A percentile compares a stretch with the other conserved stretches of the same genome.
Conservation (phyloP, 1,284 basidiomycete genomes). For the Moesziomyces antarcticus region DNA sequence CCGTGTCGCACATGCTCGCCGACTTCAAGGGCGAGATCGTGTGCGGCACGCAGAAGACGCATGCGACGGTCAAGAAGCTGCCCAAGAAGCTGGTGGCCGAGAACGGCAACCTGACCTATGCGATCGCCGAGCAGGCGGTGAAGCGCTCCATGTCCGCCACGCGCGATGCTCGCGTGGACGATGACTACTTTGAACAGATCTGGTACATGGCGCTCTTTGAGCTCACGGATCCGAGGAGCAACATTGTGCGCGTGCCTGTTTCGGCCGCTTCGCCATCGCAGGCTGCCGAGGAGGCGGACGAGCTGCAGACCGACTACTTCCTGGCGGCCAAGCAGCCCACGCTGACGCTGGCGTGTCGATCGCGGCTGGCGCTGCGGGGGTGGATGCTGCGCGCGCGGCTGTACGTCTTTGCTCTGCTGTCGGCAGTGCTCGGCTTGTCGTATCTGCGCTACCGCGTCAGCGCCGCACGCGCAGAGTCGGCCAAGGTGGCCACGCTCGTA, state of each 20-base stretch:
- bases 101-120: conserved; percentile 35
- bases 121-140: conserved; percentile 31
- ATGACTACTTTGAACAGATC: conserved; percentile 53
- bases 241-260: conserved; percentile 29
- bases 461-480: conserved; percentile 13
- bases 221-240: conserved; percentile 43
- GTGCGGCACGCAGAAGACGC: conserved; percentile 49
- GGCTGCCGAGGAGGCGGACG: conserved; percentile 2
- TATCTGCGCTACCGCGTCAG: conserved; percentile 34
- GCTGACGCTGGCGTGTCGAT: conserved; percentile 38
- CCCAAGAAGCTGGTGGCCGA: conserved; percentile 16
- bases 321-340: conserved; percentile 37
- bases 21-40: conserved; percentile 60
- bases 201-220: conserved; percentile 63
- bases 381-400: conserved; percentile 39
- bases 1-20: conserved; percentile 47
- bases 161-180: conserved; percentile 31
- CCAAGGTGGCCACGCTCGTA: conserved; percentile 42
- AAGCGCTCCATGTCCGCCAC: conserved; percentile 41
- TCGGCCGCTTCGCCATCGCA: conserved; percentile 3
- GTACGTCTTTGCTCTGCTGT: conserved; percentile 24
- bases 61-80: conserved; percentile 25
- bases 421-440: neutral
- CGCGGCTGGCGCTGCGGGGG: conserved; percentile 34
- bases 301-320: conserved; percentile 11